phyloP scores from a whole-genome alignment of 2,329 filamentous ascomycete species.

The Apiospora aurea region DNA sequence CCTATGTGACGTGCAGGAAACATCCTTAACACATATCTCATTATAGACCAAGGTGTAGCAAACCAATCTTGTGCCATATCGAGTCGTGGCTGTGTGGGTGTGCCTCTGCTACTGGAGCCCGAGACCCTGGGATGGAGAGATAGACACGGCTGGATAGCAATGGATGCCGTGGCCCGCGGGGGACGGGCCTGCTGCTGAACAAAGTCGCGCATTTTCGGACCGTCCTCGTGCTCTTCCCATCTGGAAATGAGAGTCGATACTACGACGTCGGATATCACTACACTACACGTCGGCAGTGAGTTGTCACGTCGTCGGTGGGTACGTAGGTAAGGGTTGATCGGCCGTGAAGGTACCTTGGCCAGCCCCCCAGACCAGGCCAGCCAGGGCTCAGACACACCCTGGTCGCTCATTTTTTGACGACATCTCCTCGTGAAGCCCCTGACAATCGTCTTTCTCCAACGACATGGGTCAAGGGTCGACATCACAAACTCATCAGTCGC shows the following conservation, averaged over 20 bases:
- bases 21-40: background rate
- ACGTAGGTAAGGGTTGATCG: constrained; percentile 12
- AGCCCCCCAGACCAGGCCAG: constrained; percentile 35
- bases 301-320: constrained; percentile 13
- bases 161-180: background rate
- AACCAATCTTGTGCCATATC: background rate
- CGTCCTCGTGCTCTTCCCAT: background rate
- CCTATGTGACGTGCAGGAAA: constrained; percentile 18
- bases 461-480: constrained; percentile 52
- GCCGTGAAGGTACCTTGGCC: constrained; percentile 29
- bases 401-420: constrained; percentile 36
- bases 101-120: background rate
- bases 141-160: background rate
- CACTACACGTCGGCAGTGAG: constrained; percentile 20
- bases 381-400: constrained; percentile 37
- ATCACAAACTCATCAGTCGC: constrained; percentile 24
- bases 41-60: background rate
- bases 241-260: constrained; percentile 18
- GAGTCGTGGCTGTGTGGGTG: background rate
- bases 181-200: background rate
- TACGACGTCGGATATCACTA: constrained; percentile 2
- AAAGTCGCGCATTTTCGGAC: background rate
- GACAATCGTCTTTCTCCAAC: constrained; percentile 35
- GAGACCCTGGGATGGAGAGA: background rate
- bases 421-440: constrained; percentile 27